phyloP scores from a whole-genome alignment of 805 yeast genomes.

The Teunomyces barrocoloradensis region DNA sequence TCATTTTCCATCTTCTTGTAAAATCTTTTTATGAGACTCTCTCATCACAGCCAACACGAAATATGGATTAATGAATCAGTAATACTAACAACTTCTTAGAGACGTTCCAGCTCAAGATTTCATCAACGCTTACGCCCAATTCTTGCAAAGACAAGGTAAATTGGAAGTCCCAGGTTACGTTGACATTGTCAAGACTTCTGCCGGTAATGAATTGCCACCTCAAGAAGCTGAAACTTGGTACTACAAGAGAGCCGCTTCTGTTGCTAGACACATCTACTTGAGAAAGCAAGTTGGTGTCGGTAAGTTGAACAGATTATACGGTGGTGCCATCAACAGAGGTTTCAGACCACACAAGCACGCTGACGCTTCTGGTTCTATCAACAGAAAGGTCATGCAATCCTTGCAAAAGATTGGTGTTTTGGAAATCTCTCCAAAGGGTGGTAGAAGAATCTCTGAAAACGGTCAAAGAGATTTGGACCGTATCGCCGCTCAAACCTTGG shows the following conservation, averaged over 20 bases:
- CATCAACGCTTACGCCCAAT: slow-evolving; percentile 98
- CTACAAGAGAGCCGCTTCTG: slow-evolving; percentile 99
- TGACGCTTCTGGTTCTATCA: slow-evolving; percentile 98
- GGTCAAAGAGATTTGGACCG: slow-evolving; percentile 99
- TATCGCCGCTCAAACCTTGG: slow-evolving; percentile 98
- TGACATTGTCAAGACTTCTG: slow-evolving; percentile 98
- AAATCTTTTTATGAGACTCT: neutral
- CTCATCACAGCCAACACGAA: slow-evolving; percentile 1
- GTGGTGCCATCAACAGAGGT: slow-evolving; percentile 99
- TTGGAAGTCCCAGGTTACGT: slow-evolving; percentile 99
- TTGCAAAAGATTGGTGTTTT: slow-evolving; percentile 97
- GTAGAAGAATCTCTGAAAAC: slow-evolving; percentile 98
- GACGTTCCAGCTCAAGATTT: slow-evolving; percentile 99
- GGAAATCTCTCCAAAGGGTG: slow-evolving; percentile 96
- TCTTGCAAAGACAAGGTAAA: slow-evolving; percentile 99
- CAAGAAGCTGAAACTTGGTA: slow-evolving; percentile 99
- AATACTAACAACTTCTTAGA: slow-evolving; percentile 52
- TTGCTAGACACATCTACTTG: slow-evolving; percentile 99
- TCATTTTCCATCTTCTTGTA: neutral
- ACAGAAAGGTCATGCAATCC: slow-evolving; percentile 98
- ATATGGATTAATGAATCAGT: slow-evolving; percentile 10
- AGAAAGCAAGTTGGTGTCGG: slow-evolving; percentile 99
- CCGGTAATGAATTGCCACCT: slow-evolving; percentile 99
- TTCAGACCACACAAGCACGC: slow-evolving; percentile 97
- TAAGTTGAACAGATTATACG: slow-evolving; percentile 97